Conservation (phyloP, 225 moss, liverwort and hornwort genomes). For the Antitrichia curtipendula region DNA sequence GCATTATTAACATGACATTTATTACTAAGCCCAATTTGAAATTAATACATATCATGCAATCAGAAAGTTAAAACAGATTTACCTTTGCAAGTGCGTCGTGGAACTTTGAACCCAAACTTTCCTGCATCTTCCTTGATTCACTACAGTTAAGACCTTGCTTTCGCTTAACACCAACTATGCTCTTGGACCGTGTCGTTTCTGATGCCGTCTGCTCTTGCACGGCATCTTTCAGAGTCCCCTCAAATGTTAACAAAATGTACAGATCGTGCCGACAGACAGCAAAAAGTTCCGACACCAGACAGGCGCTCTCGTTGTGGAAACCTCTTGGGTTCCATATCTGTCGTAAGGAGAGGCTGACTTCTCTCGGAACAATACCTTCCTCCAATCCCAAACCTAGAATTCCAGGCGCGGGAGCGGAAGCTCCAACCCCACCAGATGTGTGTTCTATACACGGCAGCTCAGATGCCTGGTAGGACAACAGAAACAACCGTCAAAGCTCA, state of each 20-base stretch:
- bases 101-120: conserved; percentile 51
- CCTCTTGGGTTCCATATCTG: conserved; percentile 67
- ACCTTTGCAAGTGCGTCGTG: conserved; percentile 68
- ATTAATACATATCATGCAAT: neutral
- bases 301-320: conserved; percentile 25
- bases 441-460: conserved; percentile 18
- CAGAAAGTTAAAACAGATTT: neutral
- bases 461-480: conserved; percentile 31
- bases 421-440: conserved; percentile 4
- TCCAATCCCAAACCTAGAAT: conserved; percentile 10
- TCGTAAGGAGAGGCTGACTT: conserved; percentile 49
- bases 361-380: conserved; percentile 20
- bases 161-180: conserved; percentile 14
- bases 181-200: neutral
- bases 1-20: neutral
- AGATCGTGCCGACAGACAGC: conserved; percentile 65
- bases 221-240: conserved; percentile 14
- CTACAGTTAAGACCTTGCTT: conserved; percentile 4
- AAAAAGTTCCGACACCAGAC: conserved; percentile 64
- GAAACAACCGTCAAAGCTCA: neutral
- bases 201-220: conserved; percentile 1
- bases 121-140: conserved; percentile 8
- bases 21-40: neutral
- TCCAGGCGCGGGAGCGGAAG: neutral
- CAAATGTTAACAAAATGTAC: conserved; percentile 51